Percentiles rank a stretch among this genome's conserved stretches.
Evolutionary conservation across 768 basidiomycete genomes (phyloP).

Genomic region (Lepiota subincarnata): DNA sequence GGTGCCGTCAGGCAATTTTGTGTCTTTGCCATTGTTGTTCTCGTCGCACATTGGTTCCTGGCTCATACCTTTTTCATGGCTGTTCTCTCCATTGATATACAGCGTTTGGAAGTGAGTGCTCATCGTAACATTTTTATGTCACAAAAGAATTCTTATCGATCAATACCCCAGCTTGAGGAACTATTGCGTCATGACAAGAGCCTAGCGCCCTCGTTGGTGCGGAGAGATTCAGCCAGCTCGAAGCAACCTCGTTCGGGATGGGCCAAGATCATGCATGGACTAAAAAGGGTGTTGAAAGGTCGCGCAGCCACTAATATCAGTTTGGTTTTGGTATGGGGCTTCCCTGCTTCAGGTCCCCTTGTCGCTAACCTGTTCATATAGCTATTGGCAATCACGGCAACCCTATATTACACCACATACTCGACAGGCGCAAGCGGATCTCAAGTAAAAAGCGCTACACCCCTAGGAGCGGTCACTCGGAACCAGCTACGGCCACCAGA

Average conservation of each 20-base stretch:
- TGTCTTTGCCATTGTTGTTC: constrained; percentile 87
- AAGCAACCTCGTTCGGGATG: constrained; percentile 41
- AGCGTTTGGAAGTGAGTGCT: constrained; percentile 72
- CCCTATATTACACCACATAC: constrained; percentile 72
- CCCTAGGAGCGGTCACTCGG: constrained; percentile 30
- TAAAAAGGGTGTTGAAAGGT: constrained; percentile 52
- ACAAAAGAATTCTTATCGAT: constrained; percentile 10
- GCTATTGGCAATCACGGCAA: constrained; percentile 74
- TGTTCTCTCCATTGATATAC: constrained; percentile 93
- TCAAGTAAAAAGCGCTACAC: constrained; percentile 23
- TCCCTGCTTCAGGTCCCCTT: constrained; percentile 11
- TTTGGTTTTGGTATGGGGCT: constrained; percentile 59
- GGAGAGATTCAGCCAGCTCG: constrained; percentile 21
- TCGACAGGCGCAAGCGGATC: constrained; percentile 32
- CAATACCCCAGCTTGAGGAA: constrained; percentile 64
- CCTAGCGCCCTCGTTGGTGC: constrained; percentile 40
- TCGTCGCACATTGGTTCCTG: constrained; percentile 96
- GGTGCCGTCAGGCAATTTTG: constrained; percentile 92
- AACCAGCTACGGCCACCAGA: constrained; percentile 25
- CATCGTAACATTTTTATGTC: background rate
- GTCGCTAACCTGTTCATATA: constrained; percentile 32
- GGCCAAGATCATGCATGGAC: constrained; percentile 35
- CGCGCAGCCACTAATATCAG: constrained; percentile 77
- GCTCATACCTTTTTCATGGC: constrained; percentile 95
- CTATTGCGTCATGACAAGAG: constrained; percentile 70